Evolutionary conservation across 192 early-diverging fungal genomes (phyloP).

Genomic region (Geosiphon pyriformis): DNA sequence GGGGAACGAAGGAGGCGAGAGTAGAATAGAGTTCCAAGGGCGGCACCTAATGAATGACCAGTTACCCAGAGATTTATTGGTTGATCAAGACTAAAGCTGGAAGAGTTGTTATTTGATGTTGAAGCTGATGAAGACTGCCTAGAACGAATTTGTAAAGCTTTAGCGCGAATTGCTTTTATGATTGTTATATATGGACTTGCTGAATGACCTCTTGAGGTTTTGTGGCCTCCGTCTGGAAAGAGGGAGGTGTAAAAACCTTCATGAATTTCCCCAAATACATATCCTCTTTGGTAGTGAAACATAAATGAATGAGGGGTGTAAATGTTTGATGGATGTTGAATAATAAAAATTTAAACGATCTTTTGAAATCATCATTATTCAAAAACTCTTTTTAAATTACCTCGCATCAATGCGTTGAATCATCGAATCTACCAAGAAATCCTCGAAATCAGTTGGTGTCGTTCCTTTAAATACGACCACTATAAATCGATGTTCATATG

Average conservation of each 20-base stretch:
- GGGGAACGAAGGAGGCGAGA: constrained; percentile 37
- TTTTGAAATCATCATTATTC: no score
- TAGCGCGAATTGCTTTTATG: constrained; percentile 31
- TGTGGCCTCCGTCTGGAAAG: constrained; percentile 31
- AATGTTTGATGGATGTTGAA: no score
- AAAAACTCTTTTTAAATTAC: no score
- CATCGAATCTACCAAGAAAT: constrained; percentile 41
- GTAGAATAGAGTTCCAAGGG: constrained; percentile 38
- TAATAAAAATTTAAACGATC: no score
- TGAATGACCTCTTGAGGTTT: constrained; percentile 8
- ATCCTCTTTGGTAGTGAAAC: no score
- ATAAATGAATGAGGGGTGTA: no score
- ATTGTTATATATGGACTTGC: constrained; percentile 40
- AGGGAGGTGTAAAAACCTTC: constrained; percentile 49
- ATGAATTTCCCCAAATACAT: constrained; percentile 46
- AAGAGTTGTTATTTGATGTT: constrained; percentile 14
- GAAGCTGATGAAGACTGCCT: no score
- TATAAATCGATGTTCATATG: constrained; percentile 36
- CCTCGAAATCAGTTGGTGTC: constrained; percentile 42
- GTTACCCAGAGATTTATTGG: constrained; percentile 46
- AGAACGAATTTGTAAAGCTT: constrained; percentile 27
- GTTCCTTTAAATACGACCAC: constrained; percentile 43
- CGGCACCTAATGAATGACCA: constrained; percentile 46
- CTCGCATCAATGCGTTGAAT: constrained; percentile 48
- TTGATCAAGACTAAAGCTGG: no score